Evolutionary conservation across 345 rosid species (phyloP), one percentile per base, ranked within the genome.

Genomic region (Sonneratia caseolaris): DNA sequence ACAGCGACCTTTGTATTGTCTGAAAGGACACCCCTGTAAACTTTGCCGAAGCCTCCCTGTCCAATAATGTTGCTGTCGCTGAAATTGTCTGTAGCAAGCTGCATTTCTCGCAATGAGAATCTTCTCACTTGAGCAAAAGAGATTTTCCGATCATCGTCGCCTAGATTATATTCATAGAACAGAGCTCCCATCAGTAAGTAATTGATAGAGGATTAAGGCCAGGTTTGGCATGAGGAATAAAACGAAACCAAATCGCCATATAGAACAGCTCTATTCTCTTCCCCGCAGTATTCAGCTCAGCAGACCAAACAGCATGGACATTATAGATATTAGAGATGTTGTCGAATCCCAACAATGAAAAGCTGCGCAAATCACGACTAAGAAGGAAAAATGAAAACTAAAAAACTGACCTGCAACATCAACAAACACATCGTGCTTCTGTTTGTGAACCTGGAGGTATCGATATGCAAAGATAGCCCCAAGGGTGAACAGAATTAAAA

Each of bases 31-130:
- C 97, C 98, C 82, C 82, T 87, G 72, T 93, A 93, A 43, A 93
- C 97, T 79, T 88, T 91, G 22, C 98, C 98, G 74, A 89, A 93
- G 14, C 98, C 98, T 82, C 98, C 96, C 73, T 88, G 96, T 70
- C 98, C 98, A 19, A 93, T 89, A 71, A 89, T 35, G 73, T 85
- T 91, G 76, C 73, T 81, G 65, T 91, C 97, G 49, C 86, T 86
- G 88, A 93, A 93, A 75, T 88, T 83, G 73, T 89, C 86, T 5
- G 98, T 91, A 68, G 98, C 97, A 11, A 89, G 79, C 71, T 91
- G 94, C 70, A 93, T 73, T 78, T 88, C 92, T 0, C 90, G 94
- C 79, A 83, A 87, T 1, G 96, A 91, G 81, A 91, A 93, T 75
- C 89, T 86, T 71, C 80, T 83, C 37, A 93, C 77, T 75, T 93